Evolutionary conservation across 352 stramenopile species (phyloP).

Genomic region (Phytophthora europaea): DNA sequence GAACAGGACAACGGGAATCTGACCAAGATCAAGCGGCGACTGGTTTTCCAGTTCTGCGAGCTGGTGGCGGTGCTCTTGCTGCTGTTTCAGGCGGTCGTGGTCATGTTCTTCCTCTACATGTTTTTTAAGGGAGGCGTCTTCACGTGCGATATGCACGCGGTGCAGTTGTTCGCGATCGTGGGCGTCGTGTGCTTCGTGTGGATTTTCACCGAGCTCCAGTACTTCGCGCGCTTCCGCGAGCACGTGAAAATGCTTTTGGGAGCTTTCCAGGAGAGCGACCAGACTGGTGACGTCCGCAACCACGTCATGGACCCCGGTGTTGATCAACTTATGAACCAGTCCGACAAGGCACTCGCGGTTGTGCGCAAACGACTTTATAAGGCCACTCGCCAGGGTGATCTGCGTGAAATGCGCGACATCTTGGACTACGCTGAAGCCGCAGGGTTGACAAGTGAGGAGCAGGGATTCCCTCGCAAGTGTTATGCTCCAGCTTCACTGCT

Average conservation of each 20-base stretch:
- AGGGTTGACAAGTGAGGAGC: constrained; percentile 41
- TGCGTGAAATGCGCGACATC: constrained; percentile 70
- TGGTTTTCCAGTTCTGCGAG: constrained; percentile 81
- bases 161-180: constrained; percentile 67
- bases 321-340: constrained; percentile 68
- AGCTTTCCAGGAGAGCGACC: constrained; percentile 84
- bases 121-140: constrained; percentile 85
- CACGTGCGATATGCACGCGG: constrained; percentile 50
- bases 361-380: constrained; percentile 83
- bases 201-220: constrained; percentile 72
- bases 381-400: constrained; percentile 69
- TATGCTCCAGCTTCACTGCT: constrained; percentile 65
- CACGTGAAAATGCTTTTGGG: constrained; percentile 89
- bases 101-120: constrained; percentile 86
- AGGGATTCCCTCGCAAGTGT: constrained; percentile 68
- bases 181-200: constrained; percentile 66
- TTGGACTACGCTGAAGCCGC: constrained; percentile 62
- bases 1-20: constrained; percentile 56
- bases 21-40: constrained; percentile 79
- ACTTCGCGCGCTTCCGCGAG: constrained; percentile 84
- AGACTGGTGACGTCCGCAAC: constrained; percentile 76
- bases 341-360: constrained; percentile 57
- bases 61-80: constrained; percentile 65
- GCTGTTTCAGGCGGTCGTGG: constrained; percentile 60
- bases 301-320: constrained; percentile 66